These are phyloP conservation scores for Phytophthora sansomeana DNA, from an alignment of 352 stramenopile genomes.

Conservation along the genomic window DNA sequence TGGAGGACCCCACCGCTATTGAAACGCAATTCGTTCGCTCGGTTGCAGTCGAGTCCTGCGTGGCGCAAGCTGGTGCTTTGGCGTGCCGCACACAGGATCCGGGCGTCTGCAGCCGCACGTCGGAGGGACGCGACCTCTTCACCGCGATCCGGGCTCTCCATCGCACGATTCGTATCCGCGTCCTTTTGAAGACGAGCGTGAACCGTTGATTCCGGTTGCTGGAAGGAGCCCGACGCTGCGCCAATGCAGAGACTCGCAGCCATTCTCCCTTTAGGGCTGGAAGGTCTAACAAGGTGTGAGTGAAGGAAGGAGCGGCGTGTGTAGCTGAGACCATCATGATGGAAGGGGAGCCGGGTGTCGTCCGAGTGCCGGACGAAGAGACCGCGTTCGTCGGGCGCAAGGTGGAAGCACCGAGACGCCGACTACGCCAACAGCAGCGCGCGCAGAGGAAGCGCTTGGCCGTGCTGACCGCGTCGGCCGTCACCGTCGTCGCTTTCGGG, in stretches of 20 bases:
- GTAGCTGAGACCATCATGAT: conserved; percentile 25
- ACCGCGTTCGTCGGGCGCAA: conserved; percentile 26
- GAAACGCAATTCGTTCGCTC: neutral
- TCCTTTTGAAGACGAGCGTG: conserved; percentile 14
- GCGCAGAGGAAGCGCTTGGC: conserved; percentile 24
- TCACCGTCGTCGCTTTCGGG: conserved; percentile 27
- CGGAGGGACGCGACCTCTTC: conserved; percentile 28
- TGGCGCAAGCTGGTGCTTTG: neutral
- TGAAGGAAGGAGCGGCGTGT: neutral
- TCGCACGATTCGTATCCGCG: conserved; percentile 4
- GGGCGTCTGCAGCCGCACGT: conserved; percentile 4
- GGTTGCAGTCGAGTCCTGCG: neutral
- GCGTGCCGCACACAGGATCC: conserved; percentile 3
- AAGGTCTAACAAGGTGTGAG: conserved; percentile 4
- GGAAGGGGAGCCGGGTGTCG: conserved; percentile 24
- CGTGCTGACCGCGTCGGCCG: conserved; percentile 14
- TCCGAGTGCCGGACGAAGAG: conserved; percentile 26
- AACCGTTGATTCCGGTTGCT: conserved; percentile 22
- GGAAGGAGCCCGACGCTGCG: neutral
- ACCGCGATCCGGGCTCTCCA: neutral
- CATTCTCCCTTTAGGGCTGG: conserved; percentile 21
- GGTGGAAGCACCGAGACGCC: conserved; percentile 27
- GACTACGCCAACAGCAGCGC: conserved; percentile 12
- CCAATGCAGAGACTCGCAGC: neutral
- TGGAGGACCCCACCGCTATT: neutral